phyloP scores from a whole-genome alignment of 345 rosid species.

The Syzygium grande region DNA sequence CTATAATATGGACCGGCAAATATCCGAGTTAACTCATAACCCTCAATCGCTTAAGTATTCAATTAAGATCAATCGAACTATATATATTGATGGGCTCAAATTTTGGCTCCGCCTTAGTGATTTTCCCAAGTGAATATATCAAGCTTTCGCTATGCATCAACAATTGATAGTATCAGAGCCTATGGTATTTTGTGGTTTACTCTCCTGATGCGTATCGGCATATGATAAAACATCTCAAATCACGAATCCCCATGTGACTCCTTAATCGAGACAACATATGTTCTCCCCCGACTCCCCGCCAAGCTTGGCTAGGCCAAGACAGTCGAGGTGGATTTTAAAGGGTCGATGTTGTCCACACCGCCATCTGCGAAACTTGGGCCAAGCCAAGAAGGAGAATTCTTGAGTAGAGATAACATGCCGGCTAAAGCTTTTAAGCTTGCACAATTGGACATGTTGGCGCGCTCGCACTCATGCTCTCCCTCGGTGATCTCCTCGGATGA shows the following conservation, averaged over 20 bases:
- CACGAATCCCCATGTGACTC: neutral
- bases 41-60: neutral
- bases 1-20: neutral
- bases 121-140: neutral
- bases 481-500: neutral
- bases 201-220: neutral
- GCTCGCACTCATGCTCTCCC: neutral
- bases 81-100: neutral
- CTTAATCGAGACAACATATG: neutral
- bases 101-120: neutral
- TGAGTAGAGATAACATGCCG: neutral
- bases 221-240: neutral
- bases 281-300: neutral
- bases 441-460: neutral
- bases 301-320: neutral
- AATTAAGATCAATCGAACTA: neutral
- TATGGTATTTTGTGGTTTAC: neutral
- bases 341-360: neutral
- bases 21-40: neutral
- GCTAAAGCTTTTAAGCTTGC: neutral
- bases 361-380: neutral
- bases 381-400: neutral
- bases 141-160: rapidly evolving
- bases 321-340: neutral
- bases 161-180: rapidly evolving